Evolutionary conservation across 345 rosid species (phyloP).

Genomic region (Eucalyptus urophylla): DNA sequence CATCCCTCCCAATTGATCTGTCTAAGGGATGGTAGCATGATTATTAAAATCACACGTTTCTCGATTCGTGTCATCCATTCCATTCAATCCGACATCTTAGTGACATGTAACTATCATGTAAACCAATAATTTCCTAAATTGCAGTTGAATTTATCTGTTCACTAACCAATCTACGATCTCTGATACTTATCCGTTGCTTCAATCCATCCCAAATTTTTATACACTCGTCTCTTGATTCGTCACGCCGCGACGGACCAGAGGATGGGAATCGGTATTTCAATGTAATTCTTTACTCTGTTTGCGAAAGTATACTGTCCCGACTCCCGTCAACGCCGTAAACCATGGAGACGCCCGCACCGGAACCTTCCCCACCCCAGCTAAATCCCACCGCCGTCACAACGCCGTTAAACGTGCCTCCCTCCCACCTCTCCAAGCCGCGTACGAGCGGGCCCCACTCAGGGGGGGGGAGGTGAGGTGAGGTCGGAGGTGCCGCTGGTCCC

Average conservation of each 20-base stretch:
- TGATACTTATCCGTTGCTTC: not conserved
- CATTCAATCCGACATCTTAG: rapidly evolving
- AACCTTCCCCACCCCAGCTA: not conserved
- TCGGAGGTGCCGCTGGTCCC: not conserved
- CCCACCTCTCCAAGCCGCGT: slow-evolving; percentile 38
- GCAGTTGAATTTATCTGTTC: not conserved
- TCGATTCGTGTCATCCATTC: rapidly evolving
- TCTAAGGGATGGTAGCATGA: not conserved
- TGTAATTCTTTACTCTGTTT: not conserved
- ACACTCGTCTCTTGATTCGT: not conserved
- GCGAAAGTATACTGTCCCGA: too few relatives aligned
- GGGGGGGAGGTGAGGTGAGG: too few relatives aligned
- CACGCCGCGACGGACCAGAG: not conserved
- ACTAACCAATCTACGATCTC: not conserved
- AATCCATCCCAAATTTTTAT: not conserved
- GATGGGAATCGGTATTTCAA: not conserved
- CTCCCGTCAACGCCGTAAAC: not conserved
- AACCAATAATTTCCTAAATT: not conserved
- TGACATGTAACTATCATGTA: not conserved
- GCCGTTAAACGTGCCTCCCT: slow-evolving; percentile 5
- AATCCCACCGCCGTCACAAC: not conserved
- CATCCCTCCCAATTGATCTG: too few relatives aligned
- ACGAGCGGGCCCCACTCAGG: slow-evolving; percentile 16
- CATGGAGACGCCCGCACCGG: not conserved
- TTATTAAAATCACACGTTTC: not conserved